Base-by-base conservation (phyloP, 2,329 filamentous ascomycete genomes). In the Ophiostoma pallidulum region DNA sequence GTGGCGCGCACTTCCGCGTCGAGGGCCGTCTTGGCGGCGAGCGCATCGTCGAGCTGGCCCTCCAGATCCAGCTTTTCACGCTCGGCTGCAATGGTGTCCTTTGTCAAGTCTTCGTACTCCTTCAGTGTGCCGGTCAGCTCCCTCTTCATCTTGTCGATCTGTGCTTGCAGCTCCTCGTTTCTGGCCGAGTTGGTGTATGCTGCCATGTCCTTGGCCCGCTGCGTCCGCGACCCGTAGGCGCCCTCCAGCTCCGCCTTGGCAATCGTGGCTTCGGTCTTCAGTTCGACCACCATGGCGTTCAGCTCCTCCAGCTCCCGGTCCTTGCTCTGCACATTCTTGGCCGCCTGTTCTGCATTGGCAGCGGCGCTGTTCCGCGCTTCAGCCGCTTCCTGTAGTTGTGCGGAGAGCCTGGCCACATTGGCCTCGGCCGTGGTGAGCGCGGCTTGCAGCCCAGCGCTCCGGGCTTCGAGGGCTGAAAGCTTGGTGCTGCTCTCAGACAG, bases 161-260 rank as follows among this genome's bases (percentile, higher is more conserved):
- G 70, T 19, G 62, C 58, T 54, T 69, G 62, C 36, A 77, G 65
- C 55, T 69, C 68, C 47, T 62, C 55, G 37, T 69, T 62, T 57
- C 75, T 69, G n/a, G 65, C 66, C 48, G 63, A 69, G 61, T 76
- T 74, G 55, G 73, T 60, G 40, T 68, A 64, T 39, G 73, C 73
- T 1, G 77, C 77, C 18, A 73, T 71, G 54, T 79, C 75, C 12
- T 73, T 72, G 18, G 77, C 76, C 19, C 77, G 74, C 62, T 80
- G 71, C 49, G 74, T 71, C 50, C 76, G 72, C 49, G 73, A 72
- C 49, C 77, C 77, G 58, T 80, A 79, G 22, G 77, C 77, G 48
- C 75, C 75, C 53, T 81, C 77, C 26, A 81, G 70, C 61, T 81
- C 77, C 16, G 77, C 77, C 57, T 75, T 73, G 43, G 75, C 73